Evolutionary conservation across 345 rosid genomes (phyloP), one percentile per base, ranked within the genome.

Genomic region (Euphorbia tirucalli): DNA sequence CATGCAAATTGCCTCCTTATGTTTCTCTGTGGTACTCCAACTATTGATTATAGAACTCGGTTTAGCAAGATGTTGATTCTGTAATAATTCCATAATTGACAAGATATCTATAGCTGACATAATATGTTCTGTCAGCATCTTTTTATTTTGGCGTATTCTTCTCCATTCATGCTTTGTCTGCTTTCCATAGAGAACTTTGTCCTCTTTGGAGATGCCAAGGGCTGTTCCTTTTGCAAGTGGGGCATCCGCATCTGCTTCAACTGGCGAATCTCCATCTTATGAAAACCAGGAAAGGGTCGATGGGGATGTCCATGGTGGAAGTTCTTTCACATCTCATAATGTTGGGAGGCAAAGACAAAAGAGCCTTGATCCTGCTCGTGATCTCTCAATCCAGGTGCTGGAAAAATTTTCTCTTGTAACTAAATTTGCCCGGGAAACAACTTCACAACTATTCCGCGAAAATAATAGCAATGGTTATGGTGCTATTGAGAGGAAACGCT

Each of bases 371-470:
- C 96, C 98, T 74, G 82, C 93, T 81, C 88, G 92, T 58, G 99
- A 95, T 79, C 87, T 93, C 66, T 88, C 98, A 64, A 91, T 93
- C 74, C 92, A 90, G 30, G 90, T 93, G 61, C 69, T 95, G 78
- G 99, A 90, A 83, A 95, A 90, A 77, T 95, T 92, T 74, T 95
- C 99, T 73, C 90, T 86, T 61, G 98, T 95, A 70, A 90, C 99
- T 27, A 93, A 87, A 83, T 93, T 93, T 87, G 97, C 96, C 30
- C 83, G 98, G 50, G 98, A 95, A 27, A 90, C 97, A 65, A 92
- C 98, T 73, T 85, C 96, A 28, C 99, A 90, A 73, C 78, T 93
- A 32, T 91, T 95, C 75, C 84, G 89, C 13, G 98, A 89, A 74
- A 79, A 76, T 73, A 83, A 80, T 22, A 82, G 73, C 68, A 88